Conservation (phyloP, 768 basidiomycete species). For the Hysterangium stoloniferum region DNA sequence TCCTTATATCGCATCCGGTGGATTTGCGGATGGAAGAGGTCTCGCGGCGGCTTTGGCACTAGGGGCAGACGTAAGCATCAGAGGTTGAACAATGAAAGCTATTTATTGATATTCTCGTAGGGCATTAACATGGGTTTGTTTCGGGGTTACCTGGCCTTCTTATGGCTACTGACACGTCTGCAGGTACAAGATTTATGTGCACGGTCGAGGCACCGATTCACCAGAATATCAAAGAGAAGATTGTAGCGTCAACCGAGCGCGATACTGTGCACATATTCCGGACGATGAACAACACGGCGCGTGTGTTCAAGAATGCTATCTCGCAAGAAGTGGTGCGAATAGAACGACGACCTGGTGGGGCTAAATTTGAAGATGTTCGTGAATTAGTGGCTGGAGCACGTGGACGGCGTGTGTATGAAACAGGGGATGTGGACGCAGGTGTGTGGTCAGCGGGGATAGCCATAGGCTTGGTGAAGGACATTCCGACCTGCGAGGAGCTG, state of each 20-base stretch:
- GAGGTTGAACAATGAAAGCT: background rate
- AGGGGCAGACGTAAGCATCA: conserved; percentile 60
- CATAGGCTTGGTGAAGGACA: conserved; percentile 72
- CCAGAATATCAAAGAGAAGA: conserved; percentile 83
- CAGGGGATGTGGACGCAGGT: conserved; percentile 79
- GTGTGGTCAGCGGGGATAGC: conserved; percentile 72
- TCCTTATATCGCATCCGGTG: conserved; percentile 88
- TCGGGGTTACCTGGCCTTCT: background rate
- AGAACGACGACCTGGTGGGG: conserved; percentile 74
- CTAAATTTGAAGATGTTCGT: conserved; percentile 78
- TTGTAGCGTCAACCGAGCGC: conserved; percentile 72
- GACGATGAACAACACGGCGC: conserved; percentile 72
- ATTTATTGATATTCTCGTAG: conserved; percentile 26
- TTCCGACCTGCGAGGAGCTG: conserved; percentile 73
- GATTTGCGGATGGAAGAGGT: conserved; percentile 81
- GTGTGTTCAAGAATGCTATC: conserved; percentile 84
- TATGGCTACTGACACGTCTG: background rate
- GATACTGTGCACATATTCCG: conserved; percentile 76
- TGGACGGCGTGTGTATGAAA: conserved; percentile 70
- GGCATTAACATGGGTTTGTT: conserved; percentile 73
- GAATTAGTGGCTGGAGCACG: conserved; percentile 69
- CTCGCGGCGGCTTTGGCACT: conserved; percentile 75
- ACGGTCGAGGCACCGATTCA: conserved; percentile 88
- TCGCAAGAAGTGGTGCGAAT: conserved; percentile 78
- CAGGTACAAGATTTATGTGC: conserved; percentile 83